Base-by-base conservation (phyloP, 257 asterid species). In the Fraxinus cuspidata region DNA sequence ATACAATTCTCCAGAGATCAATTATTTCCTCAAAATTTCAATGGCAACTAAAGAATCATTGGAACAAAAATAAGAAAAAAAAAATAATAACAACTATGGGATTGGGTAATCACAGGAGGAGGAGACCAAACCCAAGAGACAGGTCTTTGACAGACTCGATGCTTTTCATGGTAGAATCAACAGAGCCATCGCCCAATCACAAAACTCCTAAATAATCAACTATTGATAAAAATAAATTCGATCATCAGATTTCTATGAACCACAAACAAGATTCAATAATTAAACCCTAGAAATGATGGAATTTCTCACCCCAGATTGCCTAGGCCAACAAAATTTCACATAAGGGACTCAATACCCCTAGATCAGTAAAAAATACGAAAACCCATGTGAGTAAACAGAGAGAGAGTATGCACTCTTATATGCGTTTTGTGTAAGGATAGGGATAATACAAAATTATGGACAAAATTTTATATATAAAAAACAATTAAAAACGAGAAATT, bases 101-200 rank as follows among this genome's bases (percentile, higher is more conserved):
- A 79, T 65, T 49, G 84, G 79, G 87, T 83, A 87, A 86, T 89
- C 96, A 95, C 96, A 79, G 96, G 92, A 71, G 94, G 84, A 88
- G 78, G 94, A 90, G 87, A 89, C 92, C 81, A 89, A 90, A 84
- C 96, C 96, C 90, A 89, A 77, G 85, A 95, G 91, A 84, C 97
- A 93, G 70, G 90, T 85, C 94, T 85, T 89, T 6, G 99, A 92
- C 44, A 91, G 87, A 86, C 84, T 85, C 60, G 94, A 85, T 87
- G 86, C 90, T 88, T 90, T 90, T 88, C 87, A 88, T 66, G 96
- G 97, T 69, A 93, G 84, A 86, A 95, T 80, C 92, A 95, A 87
- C 78, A 96, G 90, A 82, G 94, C 91, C 97, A 95, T 95, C 79
- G 74, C 60, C 88, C 79, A 81, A 83, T 78, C 87, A 79, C 79